A percentile compares a stretch with the other conserved stretches of the same genome.
Evolutionary conservation across 257 asterid genomes (phyloP).

Genomic region (Solanum etuberosum): DNA sequence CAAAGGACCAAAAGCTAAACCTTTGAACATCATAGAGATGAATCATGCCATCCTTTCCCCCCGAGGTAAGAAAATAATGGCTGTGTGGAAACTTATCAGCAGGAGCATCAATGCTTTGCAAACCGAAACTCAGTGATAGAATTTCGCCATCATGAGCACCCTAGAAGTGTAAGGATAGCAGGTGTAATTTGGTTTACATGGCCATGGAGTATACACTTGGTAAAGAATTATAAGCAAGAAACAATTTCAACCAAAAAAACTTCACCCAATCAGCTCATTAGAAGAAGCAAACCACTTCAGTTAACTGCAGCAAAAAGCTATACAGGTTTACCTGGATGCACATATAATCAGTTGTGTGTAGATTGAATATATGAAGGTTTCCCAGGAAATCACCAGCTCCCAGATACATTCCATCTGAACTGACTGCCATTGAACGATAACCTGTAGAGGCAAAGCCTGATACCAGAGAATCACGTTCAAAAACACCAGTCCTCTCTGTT

Average conservation of each 20-base stretch:
- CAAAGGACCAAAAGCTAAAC: conserved; percentile 17
- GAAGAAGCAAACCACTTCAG: conserved; percentile 2
- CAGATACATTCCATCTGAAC: conserved; percentile 61
- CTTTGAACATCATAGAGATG: conserved; percentile 49
- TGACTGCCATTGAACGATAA: conserved; percentile 55
- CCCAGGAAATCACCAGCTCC: conserved; percentile 72
- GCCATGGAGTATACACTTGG: neutral
- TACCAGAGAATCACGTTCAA: conserved; percentile 55
- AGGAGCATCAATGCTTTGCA: conserved; percentile 11
- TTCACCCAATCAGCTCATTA: conserved; percentile 1
- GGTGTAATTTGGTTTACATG: neutral
- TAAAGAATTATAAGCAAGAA: neutral
- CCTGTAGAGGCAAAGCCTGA: conserved; percentile 32
- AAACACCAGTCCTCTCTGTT: conserved; percentile 55
- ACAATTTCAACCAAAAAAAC: neutral
- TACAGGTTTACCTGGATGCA: conserved; percentile 36
- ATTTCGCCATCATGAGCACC: conserved; percentile 59
- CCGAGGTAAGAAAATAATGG: conserved; percentile 45
- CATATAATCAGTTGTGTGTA: conserved; percentile 28
- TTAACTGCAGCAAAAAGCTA: neutral
- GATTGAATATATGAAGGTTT: conserved; percentile 50
- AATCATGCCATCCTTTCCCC: conserved; percentile 48
- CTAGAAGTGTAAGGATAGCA: conserved; percentile 21
- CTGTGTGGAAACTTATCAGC: conserved; percentile 18
- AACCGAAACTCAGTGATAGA: conserved; percentile 46